Evolutionary conservation across 805 yeast species (phyloP).

Genomic region (Zygotorulaspora florentina): DNA sequence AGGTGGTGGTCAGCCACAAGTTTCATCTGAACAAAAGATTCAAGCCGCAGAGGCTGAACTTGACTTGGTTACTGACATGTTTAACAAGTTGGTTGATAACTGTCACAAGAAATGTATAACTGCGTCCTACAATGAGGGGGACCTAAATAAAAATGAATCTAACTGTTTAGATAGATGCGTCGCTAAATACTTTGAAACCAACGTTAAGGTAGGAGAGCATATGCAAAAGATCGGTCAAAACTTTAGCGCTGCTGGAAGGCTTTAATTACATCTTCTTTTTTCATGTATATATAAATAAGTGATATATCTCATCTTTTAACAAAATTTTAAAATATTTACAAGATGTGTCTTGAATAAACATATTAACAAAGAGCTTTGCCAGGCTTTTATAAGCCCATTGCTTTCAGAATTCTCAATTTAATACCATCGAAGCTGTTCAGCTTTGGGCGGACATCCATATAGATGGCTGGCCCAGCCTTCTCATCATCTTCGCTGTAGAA

Average conservation of each 20-base stretch:
- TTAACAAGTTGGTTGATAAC: constrained; percentile 83
- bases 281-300: constrained; percentile 14
- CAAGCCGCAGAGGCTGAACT: constrained; percentile 94
- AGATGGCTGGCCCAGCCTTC: constrained; percentile 52
- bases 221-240: constrained; percentile 51
- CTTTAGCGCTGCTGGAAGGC: constrained; percentile 36
- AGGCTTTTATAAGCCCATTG: constrained; percentile 47
- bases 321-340: constrained; percentile 7
- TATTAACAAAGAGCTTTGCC: neutral
- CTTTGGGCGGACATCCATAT: constrained; percentile 89
- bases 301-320: neutral
- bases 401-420: constrained; percentile 58
- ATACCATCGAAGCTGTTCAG: constrained; percentile 77
- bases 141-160: constrained; percentile 72
- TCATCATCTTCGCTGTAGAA: constrained; percentile 52
- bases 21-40: constrained; percentile 69
- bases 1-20: constrained; percentile 68
- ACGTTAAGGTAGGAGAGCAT: constrained; percentile 87
- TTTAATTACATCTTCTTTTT: constrained; percentile 8
- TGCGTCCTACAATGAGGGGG: constrained; percentile 63
- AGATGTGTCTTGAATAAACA: neutral
- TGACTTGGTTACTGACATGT: constrained; percentile 97
- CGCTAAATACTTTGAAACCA: constrained; percentile 88
- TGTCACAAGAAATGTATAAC: constrained; percentile 85
- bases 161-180: constrained; percentile 94